phyloP scores from a whole-genome alignment of 331 rosid genomes.

The Stylosanthes scabra region DNA sequence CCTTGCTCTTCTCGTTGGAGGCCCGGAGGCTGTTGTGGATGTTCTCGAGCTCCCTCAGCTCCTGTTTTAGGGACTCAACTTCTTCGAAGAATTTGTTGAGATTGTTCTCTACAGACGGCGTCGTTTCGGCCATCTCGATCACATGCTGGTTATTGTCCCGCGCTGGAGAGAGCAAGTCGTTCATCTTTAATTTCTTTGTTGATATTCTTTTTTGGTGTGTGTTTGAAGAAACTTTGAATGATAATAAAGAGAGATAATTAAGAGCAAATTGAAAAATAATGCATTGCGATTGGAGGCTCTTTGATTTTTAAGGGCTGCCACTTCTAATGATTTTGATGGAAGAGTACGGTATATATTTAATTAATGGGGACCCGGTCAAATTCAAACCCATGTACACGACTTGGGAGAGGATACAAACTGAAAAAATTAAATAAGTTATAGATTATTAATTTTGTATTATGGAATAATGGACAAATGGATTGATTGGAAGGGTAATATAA shows the following conservation, averaged over 20 bases:
- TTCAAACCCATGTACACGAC: not conserved
- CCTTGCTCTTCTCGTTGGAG: slow-evolving; percentile 74
- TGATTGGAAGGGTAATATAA: not conserved
- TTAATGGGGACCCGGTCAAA: slow-evolving; percentile 9
- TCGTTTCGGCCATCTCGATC: slow-evolving; percentile 53
- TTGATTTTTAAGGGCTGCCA: not conserved
- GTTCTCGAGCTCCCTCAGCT: slow-evolving; percentile 66
- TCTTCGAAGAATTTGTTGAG: slow-evolving; percentile 75
- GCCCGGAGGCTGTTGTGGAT: slow-evolving; percentile 51
- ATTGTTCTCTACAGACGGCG: slow-evolving; percentile 16
- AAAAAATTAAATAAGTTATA: too few species aligned
- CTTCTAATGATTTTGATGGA: not conserved
- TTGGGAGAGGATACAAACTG: not conserved
- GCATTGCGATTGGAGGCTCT: not conserved
- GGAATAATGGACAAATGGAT: slow-evolving; percentile 5
- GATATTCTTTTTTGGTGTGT: not conserved
- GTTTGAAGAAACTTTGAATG: not conserved
- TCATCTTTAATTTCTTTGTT: slow-evolving; percentile 41
- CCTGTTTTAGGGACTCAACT: slow-evolving; percentile 73
- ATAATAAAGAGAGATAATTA: not conserved
- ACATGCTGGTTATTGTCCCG: slow-evolving; percentile 48
- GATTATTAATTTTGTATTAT: not conserved
- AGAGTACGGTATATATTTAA: not conserved
- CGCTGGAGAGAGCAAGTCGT: slow-evolving; percentile 62
- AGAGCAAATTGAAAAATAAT: not conserved